Evolutionary conservation across 2,329 filamentous ascomycete genomes (phyloP).

Genomic region (Penicillium decumbens): DNA sequence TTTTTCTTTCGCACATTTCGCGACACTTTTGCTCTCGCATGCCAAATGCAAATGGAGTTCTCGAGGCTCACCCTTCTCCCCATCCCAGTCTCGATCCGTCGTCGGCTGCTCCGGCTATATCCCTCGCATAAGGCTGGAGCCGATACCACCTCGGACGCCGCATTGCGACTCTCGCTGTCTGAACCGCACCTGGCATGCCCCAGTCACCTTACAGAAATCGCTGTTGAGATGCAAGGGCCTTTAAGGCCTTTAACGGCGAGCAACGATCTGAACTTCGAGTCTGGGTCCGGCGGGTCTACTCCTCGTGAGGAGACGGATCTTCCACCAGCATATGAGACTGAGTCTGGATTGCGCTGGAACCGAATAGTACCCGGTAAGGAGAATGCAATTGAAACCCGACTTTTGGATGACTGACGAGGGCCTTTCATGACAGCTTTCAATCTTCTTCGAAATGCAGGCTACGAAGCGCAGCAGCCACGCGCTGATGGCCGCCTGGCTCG

Average conservation of each 20-base stretch:
- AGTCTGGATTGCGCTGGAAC: conserved; percentile 35
- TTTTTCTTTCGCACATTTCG: background rate
- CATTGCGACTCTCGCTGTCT: conserved; percentile 10
- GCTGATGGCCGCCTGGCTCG: conserved; percentile 32
- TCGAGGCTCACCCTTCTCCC: conserved; percentile 17
- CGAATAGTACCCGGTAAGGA: conserved; percentile 32
- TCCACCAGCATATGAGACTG: conserved; percentile 26
- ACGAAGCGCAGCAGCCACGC: conserved; percentile 32
- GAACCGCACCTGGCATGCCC: conserved; percentile 17
- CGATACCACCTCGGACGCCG: conserved; percentile 3
- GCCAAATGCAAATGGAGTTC: conserved; percentile 16
- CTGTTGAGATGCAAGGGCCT: conserved; percentile 10
- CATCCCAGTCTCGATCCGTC: conserved; percentile 28
- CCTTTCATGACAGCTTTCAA: conserved; percentile 27
- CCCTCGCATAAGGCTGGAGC: conserved; percentile 15
- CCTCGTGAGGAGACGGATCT: conserved; percentile 5
- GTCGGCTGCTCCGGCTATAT: conserved; percentile 26
- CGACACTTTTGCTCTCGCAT: background rate
- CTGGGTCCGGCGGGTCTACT: conserved; percentile 13
- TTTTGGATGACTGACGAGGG: conserved; percentile 1
- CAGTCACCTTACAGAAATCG: background rate
- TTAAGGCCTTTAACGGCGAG: conserved; percentile 22
- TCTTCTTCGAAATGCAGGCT: conserved; percentile 34
- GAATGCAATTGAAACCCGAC: background rate
- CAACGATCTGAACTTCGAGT: conserved; percentile 19